These are phyloP conservation scores for Eustoma russellianum DNA, from an alignment of 257 asterid genomes.

Conservation along the genomic window DNA sequence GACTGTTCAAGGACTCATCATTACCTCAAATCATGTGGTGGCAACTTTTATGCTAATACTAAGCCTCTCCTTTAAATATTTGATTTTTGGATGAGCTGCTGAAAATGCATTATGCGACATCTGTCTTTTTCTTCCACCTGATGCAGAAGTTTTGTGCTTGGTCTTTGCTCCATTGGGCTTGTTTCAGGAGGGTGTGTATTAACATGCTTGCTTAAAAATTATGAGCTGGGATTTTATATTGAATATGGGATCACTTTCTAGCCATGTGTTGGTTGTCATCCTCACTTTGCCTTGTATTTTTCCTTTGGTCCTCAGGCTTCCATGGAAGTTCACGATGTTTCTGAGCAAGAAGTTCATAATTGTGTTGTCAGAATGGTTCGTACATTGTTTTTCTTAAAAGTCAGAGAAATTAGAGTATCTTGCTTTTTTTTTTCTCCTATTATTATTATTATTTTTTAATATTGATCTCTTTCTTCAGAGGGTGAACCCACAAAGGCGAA, in stretches of 20 bases:
- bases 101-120: no score
- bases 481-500: conserved; percentile 53
- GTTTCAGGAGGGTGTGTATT: no score
- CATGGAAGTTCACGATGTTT: conserved; percentile 23
- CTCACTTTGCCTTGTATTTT: background rate
- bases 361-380: conserved; percentile 62
- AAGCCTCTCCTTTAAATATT: no score
- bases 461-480: conserved; percentile 37
- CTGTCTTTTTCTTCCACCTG: no score
- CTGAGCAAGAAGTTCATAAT: conserved; percentile 31
- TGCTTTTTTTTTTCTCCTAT: no score
- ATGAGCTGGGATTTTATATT: background rate
- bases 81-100: no score
- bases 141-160: no score
- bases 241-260: background rate
- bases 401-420: background rate
- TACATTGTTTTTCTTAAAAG: conserved; percentile 1
- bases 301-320: conserved; percentile 21
- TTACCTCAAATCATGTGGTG: no score
- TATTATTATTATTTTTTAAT: background rate
- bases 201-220: background rate
- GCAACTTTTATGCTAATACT: no score
- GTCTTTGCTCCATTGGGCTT: no score
- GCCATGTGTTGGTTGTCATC: background rate
- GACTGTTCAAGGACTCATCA: no score